Percentiles rank a stretch among this genome's conserved stretches.
These are phyloP conservation scores for Reticulascus tulasneorum DNA, from an alignment of 2,329 filamentous ascomycete genomes.

Conservation along the genomic window DNA sequence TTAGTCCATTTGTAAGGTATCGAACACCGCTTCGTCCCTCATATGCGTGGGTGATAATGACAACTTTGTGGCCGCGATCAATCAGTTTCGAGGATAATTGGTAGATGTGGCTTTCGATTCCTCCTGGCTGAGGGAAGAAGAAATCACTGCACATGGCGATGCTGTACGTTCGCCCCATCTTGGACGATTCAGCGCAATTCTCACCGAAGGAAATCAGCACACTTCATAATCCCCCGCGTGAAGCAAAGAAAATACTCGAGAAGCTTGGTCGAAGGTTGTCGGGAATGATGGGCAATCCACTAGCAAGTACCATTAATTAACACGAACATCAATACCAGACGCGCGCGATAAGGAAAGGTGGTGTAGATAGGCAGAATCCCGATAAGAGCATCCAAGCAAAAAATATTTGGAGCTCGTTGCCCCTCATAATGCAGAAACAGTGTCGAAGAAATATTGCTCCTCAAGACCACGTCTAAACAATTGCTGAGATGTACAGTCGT, in stretches of 20 bases:
- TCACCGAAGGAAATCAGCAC: constrained; percentile 2
- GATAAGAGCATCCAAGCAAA: constrained; percentile 30
- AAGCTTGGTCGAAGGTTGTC: too few relatives aligned
- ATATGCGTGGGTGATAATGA: constrained; percentile 95
- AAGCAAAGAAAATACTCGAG: too few relatives aligned
- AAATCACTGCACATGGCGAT: constrained; percentile 97
- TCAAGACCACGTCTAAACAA: constrained; percentile 5
- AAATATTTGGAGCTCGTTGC: constrained; percentile 25
- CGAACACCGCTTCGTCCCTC: constrained; percentile 85
- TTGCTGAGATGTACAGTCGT: constrained; percentile 17
- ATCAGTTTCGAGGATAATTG: constrained; percentile 95
- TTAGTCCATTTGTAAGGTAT: constrained; percentile 95
- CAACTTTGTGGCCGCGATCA: constrained; percentile 95
- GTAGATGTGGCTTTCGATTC: constrained; percentile 97
- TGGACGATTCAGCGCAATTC: constrained; percentile 3
- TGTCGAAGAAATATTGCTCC: background rate
- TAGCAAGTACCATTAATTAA: too few relatives aligned
- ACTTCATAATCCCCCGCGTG: too few relatives aligned
- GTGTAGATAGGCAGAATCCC: constrained; percentile 31
- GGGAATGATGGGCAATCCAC: too few relatives aligned
- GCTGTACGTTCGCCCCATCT: constrained; percentile 50
- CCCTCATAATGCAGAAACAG: constrained; percentile 5
- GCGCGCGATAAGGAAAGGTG: constrained; percentile 26
- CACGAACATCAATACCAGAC: too few relatives aligned
- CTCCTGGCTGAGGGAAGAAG: constrained; percentile 97